A percentile compares a stretch with the other conserved stretches of the same genome.
Evolutionary conservation across 805 yeast species (phyloP).

Genomic region (Candida silvicultrix): DNA sequence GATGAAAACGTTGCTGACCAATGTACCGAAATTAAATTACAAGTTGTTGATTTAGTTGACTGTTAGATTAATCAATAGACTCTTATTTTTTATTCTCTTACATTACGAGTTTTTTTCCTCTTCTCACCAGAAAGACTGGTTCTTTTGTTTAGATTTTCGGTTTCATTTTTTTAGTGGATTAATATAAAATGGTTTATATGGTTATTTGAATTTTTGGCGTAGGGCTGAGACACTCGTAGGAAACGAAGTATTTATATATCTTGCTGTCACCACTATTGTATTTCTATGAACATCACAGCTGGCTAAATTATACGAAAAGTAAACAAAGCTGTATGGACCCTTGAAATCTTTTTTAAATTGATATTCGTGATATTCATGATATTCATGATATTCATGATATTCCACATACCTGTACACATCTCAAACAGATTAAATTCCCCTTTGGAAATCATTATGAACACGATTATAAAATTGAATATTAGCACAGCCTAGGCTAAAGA

Average conservation of each 20-base stretch:
- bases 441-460: no score
- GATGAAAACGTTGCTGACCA: conserved; percentile 50
- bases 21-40: conserved; percentile 51
- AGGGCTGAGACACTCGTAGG: no score
- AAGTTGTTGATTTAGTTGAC: conserved; percentile 42
- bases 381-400: background rate
- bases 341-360: background rate
- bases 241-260: no score
- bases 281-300: no score
- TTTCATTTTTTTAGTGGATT: no score
- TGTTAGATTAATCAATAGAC: background rate
- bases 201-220: background rate
- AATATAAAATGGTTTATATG: no score
- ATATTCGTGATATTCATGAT: background rate
- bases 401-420: background rate
- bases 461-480: no score
- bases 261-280: no score
- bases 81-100: no score
- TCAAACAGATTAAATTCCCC: no score
- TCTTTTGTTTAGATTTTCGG: background rate
- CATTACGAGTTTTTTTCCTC: background rate
- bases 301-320: background rate
- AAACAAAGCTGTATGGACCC: background rate
- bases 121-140: background rate
- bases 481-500: background rate